Evolutionary conservation across 2,329 filamentous ascomycete genomes (phyloP), one percentile per base, ranked within the genome.

Genomic region (Colletotrichum agaves): DNA sequence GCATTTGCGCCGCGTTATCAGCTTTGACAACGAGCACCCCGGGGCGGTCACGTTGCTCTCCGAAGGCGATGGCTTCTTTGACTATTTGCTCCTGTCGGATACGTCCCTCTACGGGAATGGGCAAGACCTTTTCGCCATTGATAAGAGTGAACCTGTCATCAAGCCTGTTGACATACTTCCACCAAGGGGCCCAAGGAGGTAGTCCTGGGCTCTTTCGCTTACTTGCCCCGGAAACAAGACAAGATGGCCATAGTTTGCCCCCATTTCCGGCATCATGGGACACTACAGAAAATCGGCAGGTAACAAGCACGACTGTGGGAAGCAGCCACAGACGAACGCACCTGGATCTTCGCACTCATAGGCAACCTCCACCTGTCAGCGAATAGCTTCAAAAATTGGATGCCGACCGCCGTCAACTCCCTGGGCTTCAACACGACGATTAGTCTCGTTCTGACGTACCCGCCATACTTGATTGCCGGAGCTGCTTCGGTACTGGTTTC

Each of bases 311-410:
- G 84, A 33, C 77, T 85, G 43, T 75, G 79, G 60, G 77, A 82
- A 55, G 83, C 83, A 10, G 74, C 76, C 4, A 75, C 72, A 8
- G 84, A 86, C 70, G 81, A 80, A 21, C 78, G 82, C 53, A 78
- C 83, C 3, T 86, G 83, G 79, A 74, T 86, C 11, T 82, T 85
- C 58, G 80, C 80, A 6, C 75, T 84, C 33, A 85, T 85, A 81
- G 81, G 83, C 59, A 85, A 85, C 71, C 78, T 84, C 65, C 83
- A 85, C 69, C 73, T 85, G 27, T 81, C 82, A 6, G 83, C 83
- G 17, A 83, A 83, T 46, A 79, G 80, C 0, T 82, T 83, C 73
- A 81, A 84, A 69, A 70, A 70, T 59, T 76, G 74, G 47, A 61
- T 23, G 53, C 53, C 53, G 10, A 44, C 39, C 0, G 53, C 53